Conservation (phyloP, 306 rosid species). For the Gleditsia sinensis region DNA sequence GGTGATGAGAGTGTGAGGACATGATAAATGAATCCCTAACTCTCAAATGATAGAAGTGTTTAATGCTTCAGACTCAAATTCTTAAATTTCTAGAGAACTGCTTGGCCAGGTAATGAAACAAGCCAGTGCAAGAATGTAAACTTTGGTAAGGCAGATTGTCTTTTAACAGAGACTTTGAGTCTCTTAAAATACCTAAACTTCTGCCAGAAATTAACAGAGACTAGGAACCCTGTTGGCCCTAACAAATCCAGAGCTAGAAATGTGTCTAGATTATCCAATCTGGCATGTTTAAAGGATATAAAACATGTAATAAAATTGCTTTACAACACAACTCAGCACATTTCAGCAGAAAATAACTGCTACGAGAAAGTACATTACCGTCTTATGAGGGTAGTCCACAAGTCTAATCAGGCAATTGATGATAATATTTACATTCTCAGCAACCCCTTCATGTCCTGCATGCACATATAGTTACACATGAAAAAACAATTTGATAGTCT, state of each 20-base stretch:
- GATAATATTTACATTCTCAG: conserved; percentile 69
- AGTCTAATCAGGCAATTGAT: conserved; percentile 65
- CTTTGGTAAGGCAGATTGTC: not conserved
- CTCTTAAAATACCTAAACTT: not conserved
- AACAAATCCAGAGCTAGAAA: conserved; percentile 3
- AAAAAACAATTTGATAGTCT: conserved; percentile 2
- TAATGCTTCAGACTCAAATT: not conserved
- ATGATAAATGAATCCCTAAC: not conserved
- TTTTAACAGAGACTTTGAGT: conserved; percentile 3
- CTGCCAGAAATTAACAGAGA: not conserved
- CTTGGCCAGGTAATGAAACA: not conserved
- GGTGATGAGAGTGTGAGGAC: not conserved
- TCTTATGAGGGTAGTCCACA: conserved; percentile 71
- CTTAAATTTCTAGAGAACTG: too few species aligned
- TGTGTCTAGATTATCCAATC: conserved; percentile 13
- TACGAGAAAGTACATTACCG: conserved; percentile 53
- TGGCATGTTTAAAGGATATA: not conserved
- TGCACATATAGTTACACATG: conserved; percentile 23
- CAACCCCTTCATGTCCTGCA: conserved; percentile 75
- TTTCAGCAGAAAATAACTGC: conserved; percentile 28
- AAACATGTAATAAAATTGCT: conserved; percentile 7
- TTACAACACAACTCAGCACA: conserved; percentile 25
- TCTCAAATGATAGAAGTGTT: not conserved
- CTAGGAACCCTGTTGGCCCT: not conserved
- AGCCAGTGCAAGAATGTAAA: conserved; percentile 9